phyloP scores from a whole-genome alignment of 2,329 filamentous ascomycete genomes.

The Phyllosticta citriasiana region DNA sequence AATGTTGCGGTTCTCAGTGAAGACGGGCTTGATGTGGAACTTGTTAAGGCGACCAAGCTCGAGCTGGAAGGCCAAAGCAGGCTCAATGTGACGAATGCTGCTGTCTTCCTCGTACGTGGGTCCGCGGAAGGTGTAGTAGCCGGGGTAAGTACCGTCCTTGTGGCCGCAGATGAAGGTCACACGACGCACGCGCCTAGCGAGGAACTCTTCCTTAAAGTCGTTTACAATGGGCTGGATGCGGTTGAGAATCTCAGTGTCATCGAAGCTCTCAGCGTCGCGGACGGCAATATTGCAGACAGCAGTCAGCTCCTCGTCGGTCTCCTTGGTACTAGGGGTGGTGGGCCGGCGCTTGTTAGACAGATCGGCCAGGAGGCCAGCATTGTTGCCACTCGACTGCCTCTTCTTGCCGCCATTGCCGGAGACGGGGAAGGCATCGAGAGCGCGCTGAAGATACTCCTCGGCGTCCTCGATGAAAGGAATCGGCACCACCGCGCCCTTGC shows the following conservation, averaged over 20 bases:
- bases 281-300: slow-evolving; percentile 90
- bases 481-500: slow-evolving; percentile 91
- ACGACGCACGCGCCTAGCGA: slow-evolving; percentile 72
- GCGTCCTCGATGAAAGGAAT: slow-evolving; percentile 83
- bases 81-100: slow-evolving; percentile 94
- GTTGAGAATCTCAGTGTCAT: slow-evolving; percentile 69
- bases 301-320: slow-evolving; percentile 66
- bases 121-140: slow-evolving; percentile 97
- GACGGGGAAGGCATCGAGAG: slow-evolving; percentile 70
- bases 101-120: slow-evolving; percentile 82
- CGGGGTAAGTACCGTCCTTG: slow-evolving; percentile 87
- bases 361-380: slow-evolving; percentile 54
- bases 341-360: slow-evolving; percentile 60
- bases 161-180: slow-evolving; percentile 94
- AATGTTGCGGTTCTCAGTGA: slow-evolving; percentile 98
- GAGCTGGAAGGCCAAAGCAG: slow-evolving; percentile 95
- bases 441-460: slow-evolving; percentile 75
- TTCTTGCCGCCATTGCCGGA: slow-evolving; percentile 43
- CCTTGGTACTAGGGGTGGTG: slow-evolving; percentile 36
- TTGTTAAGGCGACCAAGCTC: slow-evolving; percentile 88
- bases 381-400: slow-evolving; percentile 40
- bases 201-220: slow-evolving; percentile 73
- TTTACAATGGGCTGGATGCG: slow-evolving; percentile 69
- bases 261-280: slow-evolving; percentile 71
- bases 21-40: slow-evolving; percentile 96